A percentile compares a stretch with the other conserved stretches of the same genome.
phyloP scores from a whole-genome alignment of 225 moss, liverwort and hornwort genomes.

The Sphagnum tenellum region DNA sequence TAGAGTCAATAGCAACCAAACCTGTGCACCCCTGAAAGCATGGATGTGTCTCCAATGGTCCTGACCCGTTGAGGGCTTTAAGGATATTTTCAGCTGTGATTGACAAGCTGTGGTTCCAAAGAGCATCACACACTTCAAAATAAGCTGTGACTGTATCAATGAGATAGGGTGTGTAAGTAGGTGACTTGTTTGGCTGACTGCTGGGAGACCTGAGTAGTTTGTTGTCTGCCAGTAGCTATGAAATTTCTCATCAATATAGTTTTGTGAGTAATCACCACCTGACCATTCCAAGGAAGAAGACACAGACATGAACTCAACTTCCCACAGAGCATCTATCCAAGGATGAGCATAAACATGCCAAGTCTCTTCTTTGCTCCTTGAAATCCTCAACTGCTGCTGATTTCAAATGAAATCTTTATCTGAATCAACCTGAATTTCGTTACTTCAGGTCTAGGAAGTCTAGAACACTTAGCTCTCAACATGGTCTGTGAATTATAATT shows the following conservation, averaged over 20 bases:
- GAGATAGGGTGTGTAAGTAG: conserved; percentile 78
- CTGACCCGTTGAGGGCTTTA: conserved; percentile 22
- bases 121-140: conserved; percentile 40
- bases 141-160: conserved; percentile 68
- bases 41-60: conserved; percentile 11
- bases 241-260: conserved; percentile 43
- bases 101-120: conserved; percentile 16
- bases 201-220: conserved; percentile 58
- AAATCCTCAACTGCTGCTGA: too few species aligned
- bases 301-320: not conserved
- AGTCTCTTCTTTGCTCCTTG: too few species aligned
- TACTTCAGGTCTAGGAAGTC: too few species aligned
- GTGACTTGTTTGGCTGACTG: conserved; percentile 45
- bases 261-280: conserved; percentile 69
- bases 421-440: too few species aligned
- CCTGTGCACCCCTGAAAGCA: conserved; percentile 73
- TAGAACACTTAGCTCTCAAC: too few species aligned
- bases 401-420: too few species aligned
- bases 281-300: not conserved
- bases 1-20: conserved; percentile 59
- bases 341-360: too few species aligned
- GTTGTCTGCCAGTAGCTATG: conserved; percentile 55
- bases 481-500: too few species aligned
- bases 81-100: conserved; percentile 52
- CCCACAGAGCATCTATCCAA: too few species aligned